phyloP scores from a whole-genome alignment of 2,329 filamentous ascomycete genomes.

The Curvularia eragrostidis region DNA sequence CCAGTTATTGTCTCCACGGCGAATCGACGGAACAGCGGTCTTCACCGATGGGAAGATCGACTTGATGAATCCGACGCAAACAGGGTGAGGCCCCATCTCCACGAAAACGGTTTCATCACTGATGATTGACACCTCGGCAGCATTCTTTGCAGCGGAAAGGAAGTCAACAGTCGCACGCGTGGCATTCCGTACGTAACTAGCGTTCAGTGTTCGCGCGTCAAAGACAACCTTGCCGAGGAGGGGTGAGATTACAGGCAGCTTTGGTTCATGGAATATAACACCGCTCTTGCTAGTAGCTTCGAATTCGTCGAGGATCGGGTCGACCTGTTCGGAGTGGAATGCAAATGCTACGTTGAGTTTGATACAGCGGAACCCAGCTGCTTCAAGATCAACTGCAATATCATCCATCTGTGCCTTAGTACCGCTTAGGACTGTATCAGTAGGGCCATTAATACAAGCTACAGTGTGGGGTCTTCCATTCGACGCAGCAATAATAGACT shows the following conservation, averaged over 20 bases:
- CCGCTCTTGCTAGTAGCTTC: conserved; percentile 41
- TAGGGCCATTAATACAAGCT: conserved; percentile 43
- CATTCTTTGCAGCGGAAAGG: background rate
- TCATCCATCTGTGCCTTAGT: conserved; percentile 22
- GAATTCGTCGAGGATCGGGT: conserved; percentile 54
- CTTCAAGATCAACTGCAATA: conserved; percentile 10
- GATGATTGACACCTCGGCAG: background rate
- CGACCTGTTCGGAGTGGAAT: conserved; percentile 41
- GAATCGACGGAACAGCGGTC: background rate
- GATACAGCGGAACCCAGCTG: conserved; percentile 14
- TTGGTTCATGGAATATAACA: conserved; percentile 9
- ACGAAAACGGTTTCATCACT: conserved; percentile 3
- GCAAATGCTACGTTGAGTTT: conserved; percentile 29
- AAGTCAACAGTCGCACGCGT: conserved; percentile 3
- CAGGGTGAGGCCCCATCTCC: conserved; percentile 5
- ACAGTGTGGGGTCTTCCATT: conserved; percentile 19
- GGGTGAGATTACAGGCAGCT: background rate
- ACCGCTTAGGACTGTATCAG: conserved; percentile 41
- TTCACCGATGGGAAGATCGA: background rate
- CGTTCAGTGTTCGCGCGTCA: background rate
- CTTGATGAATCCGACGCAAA: conserved; percentile 5
- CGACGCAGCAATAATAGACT: conserved; percentile 35
- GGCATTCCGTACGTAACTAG: background rate
- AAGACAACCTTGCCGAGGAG: conserved; percentile 1
- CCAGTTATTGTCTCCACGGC: conserved; percentile 7